A percentile compares a stretch with the other conserved stretches of the same genome.
phyloP scores from a whole-genome alignment of 1,284 basidiomycete species.

The Cystobasidium slooffiae region DNA sequence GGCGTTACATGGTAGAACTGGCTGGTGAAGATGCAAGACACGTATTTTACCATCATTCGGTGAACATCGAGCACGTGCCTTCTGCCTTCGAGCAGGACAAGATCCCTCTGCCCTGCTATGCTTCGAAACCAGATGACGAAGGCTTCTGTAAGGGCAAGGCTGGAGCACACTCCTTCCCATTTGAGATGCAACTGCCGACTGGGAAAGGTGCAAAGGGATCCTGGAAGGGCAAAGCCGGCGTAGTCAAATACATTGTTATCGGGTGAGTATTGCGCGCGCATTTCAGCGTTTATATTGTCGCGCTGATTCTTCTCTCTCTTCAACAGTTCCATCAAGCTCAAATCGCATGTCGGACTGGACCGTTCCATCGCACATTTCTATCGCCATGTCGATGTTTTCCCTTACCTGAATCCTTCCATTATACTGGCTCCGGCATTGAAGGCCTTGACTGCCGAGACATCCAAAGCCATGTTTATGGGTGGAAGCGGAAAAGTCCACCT shows the following conservation, averaged over 20 bases:
- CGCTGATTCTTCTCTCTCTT: constrained; percentile 4
- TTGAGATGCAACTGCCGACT: constrained; percentile 74
- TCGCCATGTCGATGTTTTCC: constrained; percentile 80
- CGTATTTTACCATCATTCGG: constrained; percentile 82
- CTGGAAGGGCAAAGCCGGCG: constrained; percentile 65
- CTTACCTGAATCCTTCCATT: constrained; percentile 70
- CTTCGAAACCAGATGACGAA: constrained; percentile 66
- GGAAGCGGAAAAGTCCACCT: constrained; percentile 73
- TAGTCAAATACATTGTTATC: constrained; percentile 83
- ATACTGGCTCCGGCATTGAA: constrained; percentile 68
- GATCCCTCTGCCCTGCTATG: constrained; percentile 60
- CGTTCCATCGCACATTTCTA: constrained; percentile 91
- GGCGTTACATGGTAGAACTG: constrained; percentile 58
- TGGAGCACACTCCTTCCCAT: constrained; percentile 75
- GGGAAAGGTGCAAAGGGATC: constrained; percentile 74
- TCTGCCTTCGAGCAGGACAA: constrained; percentile 49
- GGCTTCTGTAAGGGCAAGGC: constrained; percentile 65
- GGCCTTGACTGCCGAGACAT: constrained; percentile 67
- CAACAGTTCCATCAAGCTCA: constrained; percentile 74
- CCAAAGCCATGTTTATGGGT: constrained; percentile 66
- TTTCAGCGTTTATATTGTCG: neutral
- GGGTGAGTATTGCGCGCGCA: constrained; percentile 62
- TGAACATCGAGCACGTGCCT: constrained; percentile 61
- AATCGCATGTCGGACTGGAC: constrained; percentile 65
- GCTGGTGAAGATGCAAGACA: constrained; percentile 68